Evolutionary conservation across 257 asterid species (phyloP), one percentile per base, ranked within the genome.

Genomic region (Lavandula angustifolia): DNA sequence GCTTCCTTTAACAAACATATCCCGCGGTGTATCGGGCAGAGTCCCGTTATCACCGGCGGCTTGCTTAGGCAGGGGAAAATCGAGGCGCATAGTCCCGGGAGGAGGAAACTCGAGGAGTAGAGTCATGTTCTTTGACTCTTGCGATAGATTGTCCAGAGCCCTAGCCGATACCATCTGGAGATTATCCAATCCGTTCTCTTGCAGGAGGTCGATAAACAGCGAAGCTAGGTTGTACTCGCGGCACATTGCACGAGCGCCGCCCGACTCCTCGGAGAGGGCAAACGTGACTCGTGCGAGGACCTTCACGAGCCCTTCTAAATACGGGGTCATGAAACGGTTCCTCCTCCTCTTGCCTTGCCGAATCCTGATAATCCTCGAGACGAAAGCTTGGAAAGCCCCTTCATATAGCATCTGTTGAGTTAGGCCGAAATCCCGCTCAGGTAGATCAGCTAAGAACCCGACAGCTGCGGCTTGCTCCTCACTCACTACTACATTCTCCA

Each of bases 381-480:
- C 77, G 68, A 84, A 78, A 53, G 73, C 46, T 62, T 69, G 85
- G 68, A 89, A 89, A 2, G 82, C 92, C 47, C 81, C 83, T 66
- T 85, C 92, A 9, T 84, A 88, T 0, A 89, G 83, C 88, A 92
- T 81, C 71, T 78, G 89, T 76, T 88, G 74, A 0, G 99, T 89
- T 34, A 92, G 85, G 14, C 90, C 95, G 9, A 75, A 58, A 40
- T 92, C 97, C 54, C 89, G 78, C 73, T 92, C 95, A 0, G 97
- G 97, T 60, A 92, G 92, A 64, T 87, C 92, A 10, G 99, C 88
- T 68, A 92, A 67, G 33, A 92, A 84, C 47, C 94, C 84, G 9
- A 84, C 84, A 3, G 97, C 97, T 2, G 94, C 97, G 3, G 96
- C 95, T 48, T 92, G 99, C 73, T 92, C 97, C 81, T 92, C 97